Evolutionary conservation across 352 stramenopile genomes (phyloP), one percentile per base, ranked within the genome.

Genomic region (Pythium periplocum): DNA sequence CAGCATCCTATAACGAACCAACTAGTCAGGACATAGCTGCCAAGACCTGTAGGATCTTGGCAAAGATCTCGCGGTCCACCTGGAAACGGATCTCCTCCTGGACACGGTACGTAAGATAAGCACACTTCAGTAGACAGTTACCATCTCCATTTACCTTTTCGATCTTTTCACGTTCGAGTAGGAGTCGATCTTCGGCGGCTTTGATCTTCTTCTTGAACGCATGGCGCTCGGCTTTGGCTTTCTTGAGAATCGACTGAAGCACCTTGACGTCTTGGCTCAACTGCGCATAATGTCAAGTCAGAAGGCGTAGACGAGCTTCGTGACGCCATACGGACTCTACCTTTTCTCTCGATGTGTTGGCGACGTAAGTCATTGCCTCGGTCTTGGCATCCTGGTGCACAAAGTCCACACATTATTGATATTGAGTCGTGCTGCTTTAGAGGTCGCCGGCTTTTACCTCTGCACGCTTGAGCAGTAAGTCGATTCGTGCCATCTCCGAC

Each of bases 161-260:
- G 50, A 90, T 87, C 52, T 88, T 90, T 43, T 72, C 54, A 31
- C 59, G 60, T 40, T 93, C 83, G 2, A 63, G 44, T 6, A 61
- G 64, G 34, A 90, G 64, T 33, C 75, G 68, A 31, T 90, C 78
- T 48, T 93, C 79, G 6, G 62, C 78, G 6, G 53, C 57, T 45
- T 84, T 86, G 37, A 93, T 86, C 53, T 85, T 84, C 62, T 90
- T 90, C 55, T 90, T 89, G 59, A 93, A 90, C 4, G 71, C 62
- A 6, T 88, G 74, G 9, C 83, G 83, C 52, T 93, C 83, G 2
- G 78, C 74, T 66, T 88, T 90, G 17, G 83, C 82, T 62, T 90
- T 90, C 39, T 87, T 82, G 46, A 93, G 50, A 55, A 93, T 93
- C 7, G 77, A 56, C 51, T 90, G 72, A 2, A 93, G 56, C 36